Percentiles rank a stretch among this genome's conserved stretches.
Conservation (phyloP, 345 rosid genomes). For the Aegle marmelos region DNA sequence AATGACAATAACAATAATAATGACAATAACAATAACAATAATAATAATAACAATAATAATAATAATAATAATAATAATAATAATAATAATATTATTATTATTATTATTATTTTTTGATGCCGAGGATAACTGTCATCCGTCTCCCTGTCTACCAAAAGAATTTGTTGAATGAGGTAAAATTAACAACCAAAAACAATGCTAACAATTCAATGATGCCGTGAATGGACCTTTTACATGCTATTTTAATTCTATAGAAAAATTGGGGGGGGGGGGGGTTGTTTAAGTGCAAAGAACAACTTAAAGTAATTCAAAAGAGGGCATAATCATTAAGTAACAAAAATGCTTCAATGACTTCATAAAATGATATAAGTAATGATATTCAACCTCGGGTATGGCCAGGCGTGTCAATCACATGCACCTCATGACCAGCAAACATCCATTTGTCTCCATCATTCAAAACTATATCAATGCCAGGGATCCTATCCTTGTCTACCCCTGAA, state of each 20-base stretch:
- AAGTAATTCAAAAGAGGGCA: not conserved
- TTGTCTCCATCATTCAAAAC: conserved; percentile 77
- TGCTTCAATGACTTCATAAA: conserved; percentile 8
- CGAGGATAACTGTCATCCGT: not conserved
- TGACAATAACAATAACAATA: too few relatives aligned
- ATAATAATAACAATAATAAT: too few relatives aligned
- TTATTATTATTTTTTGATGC: too few relatives aligned
- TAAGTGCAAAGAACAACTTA: not conserved
- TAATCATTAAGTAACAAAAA: not conserved
- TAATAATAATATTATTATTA: too few relatives aligned
- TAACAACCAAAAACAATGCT: not conserved
- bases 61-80: too few relatives aligned
- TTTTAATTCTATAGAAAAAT: too few relatives aligned
- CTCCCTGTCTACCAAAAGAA: not conserved
- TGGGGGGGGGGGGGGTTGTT: too few relatives aligned
- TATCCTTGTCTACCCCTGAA: conserved; percentile 64
- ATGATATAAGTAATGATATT: conserved; percentile 9
- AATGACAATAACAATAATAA: too few relatives aligned
- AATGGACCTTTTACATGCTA: too few relatives aligned
- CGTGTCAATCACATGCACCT: conserved; percentile 76
- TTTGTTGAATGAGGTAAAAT: not conserved
- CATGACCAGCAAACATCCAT: conserved; percentile 99
- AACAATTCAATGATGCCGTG: not conserved
- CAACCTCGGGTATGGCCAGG: conserved; percentile 98
- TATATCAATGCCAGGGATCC: conserved; percentile 93